Conservation (phyloP, 805 yeast genomes). For the Schwanniomyces occidentalis region DNA sequence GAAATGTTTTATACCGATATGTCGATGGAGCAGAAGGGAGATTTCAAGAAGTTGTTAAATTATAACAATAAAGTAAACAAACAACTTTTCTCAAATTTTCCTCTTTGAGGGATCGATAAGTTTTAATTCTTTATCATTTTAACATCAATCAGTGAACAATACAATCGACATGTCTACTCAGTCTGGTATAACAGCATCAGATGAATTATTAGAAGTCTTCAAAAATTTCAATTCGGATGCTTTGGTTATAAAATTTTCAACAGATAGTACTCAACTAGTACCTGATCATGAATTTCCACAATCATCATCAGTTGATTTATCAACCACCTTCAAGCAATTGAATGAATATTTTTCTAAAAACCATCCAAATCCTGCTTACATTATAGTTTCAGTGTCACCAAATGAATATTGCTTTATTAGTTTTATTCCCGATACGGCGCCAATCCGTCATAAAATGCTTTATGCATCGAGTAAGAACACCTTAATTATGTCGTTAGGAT, state of each 20-base stretch:
- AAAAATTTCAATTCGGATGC: constrained; percentile 20
- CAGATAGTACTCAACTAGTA: constrained; percentile 33
- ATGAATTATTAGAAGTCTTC: constrained; percentile 29
- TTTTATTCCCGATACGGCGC: constrained; percentile 83
- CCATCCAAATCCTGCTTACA: constrained; percentile 39
- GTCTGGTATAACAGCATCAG: constrained; percentile 41
- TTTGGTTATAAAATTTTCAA: constrained; percentile 31
- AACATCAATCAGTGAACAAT: too few species aligned
- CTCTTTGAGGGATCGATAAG: too few species aligned
- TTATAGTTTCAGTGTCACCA: constrained; percentile 20
- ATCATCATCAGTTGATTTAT: constrained; percentile 11
- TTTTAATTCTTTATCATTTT: too few species aligned
- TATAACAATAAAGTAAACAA: too few species aligned
- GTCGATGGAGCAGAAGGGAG: too few species aligned
- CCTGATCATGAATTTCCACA: constrained; percentile 24
- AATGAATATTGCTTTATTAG: constrained; percentile 58
- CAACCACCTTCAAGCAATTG: constrained; percentile 19
- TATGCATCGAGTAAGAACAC: constrained; percentile 90
- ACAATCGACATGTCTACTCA: constrained; percentile 36
- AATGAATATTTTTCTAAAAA: constrained; percentile 19
- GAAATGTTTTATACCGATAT: too few species aligned
- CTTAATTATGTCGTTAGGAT: constrained; percentile 72
- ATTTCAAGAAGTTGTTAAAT: too few species aligned
- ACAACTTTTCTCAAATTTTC: too few species aligned
- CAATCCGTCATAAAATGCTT: constrained; percentile 84